Evolutionary conservation across 805 yeast genomes (phyloP), one percentile per base, ranked within the genome.

Genomic region (Yamadazyma sp.): DNA sequence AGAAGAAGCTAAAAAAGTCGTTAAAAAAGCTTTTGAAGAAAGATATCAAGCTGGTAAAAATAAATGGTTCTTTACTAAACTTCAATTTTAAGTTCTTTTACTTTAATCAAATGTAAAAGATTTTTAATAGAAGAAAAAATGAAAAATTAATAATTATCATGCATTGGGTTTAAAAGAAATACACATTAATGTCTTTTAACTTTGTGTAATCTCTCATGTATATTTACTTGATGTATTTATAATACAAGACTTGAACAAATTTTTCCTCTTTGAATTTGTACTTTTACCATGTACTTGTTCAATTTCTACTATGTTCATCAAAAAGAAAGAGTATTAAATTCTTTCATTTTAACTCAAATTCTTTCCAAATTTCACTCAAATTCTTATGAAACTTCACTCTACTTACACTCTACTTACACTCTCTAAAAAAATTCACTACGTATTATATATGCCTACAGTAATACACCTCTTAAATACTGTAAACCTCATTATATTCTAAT

Each of bases 31-130:
- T 69, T 91, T 93, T 67, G 98, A 93, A 79, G 96, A 91, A 78
- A 87, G 88, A 82, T 95, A 91, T 81, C 94, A 86, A 73, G 87
- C 96, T 68, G 98, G 98, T 72, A 88, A 93, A 85, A 91, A 91
- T 89, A 89, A 88, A 78, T 93, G 98, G 98, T 93, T 93, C 82
- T 93, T 93, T 89, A 82, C 95, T 74, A 93, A 93, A 79, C 83
- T 86, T 70, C 81, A 83, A 76, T 86, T 86, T 77, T 86, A 85
- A 80, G 39, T 39, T 36, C 38, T 43, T 44, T 38, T 37, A 9
- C 19, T 44, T 23, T 23, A 23, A 10, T 9, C n/a, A 39, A 46
- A 53, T 54, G 49, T 51, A 15, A 15, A 26, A 8, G 11, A 13
- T 7, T 14, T 26, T 26, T 7, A 26, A 12, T 15, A 14, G 31